phyloP scores from a whole-genome alignment of 257 asterid genomes.

The Ilex aquifolium region DNA sequence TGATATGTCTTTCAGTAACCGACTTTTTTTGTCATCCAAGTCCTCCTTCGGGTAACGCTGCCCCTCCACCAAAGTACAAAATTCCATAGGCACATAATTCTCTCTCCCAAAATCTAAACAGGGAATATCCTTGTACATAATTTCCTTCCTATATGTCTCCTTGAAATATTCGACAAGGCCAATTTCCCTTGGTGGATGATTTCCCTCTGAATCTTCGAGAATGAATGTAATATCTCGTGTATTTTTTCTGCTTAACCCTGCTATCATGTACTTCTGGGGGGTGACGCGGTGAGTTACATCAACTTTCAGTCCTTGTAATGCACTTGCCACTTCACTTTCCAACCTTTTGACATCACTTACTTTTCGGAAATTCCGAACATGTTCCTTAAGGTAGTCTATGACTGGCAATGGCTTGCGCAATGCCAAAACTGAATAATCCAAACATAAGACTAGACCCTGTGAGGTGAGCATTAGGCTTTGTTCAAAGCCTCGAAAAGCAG shows the following conservation, averaged over 20 bases:
- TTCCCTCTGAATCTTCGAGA: slow-evolving; percentile 38
- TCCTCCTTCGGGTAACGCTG: slow-evolving; percentile 56
- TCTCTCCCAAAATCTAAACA: slow-evolving; percentile 49
- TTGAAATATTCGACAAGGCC: slow-evolving; percentile 41
- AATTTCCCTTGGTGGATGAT: slow-evolving; percentile 13
- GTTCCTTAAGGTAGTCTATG: slow-evolving; percentile 35
- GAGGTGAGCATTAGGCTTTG: slow-evolving; percentile 60
- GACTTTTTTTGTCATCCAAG: slow-evolving; percentile 24
- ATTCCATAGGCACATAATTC: slow-evolving; percentile 63
- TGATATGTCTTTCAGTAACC: slow-evolving; percentile 27
- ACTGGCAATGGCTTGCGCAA: slow-evolving; percentile 45
- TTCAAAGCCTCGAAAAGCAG: slow-evolving; percentile 49
- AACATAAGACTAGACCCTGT: slow-evolving; percentile 47
- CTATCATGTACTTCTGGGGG: slow-evolving; percentile 43
- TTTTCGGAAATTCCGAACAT: slow-evolving; percentile 14
- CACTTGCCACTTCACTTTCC: slow-evolving; percentile 3
- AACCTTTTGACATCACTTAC: slow-evolving; percentile 17
- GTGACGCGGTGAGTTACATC: slow-evolving; percentile 52
- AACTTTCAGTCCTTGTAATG: slow-evolving; percentile 55
- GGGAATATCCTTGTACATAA: slow-evolving; percentile 39
- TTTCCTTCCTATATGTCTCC: slow-evolving; percentile 43
- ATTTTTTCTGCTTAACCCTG: slow-evolving; percentile 15
- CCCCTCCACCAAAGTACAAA: slow-evolving; percentile 59
- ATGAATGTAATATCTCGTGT: slow-evolving; percentile 27
- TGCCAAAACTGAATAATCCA: slow-evolving; percentile 52